Percentiles rank a stretch among this genome's conserved stretches.
Evolutionary conservation across 805 yeast genomes (phyloP).

Genomic region (Candida insectorum): DNA sequence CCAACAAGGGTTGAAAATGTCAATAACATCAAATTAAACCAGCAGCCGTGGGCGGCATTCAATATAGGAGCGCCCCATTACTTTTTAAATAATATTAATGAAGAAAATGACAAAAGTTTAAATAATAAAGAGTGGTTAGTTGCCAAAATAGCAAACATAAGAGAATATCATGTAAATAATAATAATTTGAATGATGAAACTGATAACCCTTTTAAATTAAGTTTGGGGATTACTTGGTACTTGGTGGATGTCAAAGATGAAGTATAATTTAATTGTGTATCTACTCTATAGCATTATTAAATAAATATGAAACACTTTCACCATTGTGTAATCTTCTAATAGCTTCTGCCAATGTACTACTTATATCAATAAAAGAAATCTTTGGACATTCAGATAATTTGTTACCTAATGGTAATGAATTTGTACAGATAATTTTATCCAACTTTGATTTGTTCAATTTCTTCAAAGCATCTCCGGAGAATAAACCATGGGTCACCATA

Average conservation of each 20-base stretch:
- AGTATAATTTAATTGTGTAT: background rate
- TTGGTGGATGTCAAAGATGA: slow-evolving; percentile 49
- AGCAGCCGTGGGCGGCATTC: slow-evolving; percentile 90
- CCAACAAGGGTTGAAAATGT: slow-evolving; percentile 60
- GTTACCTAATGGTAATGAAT: slow-evolving; percentile 74
- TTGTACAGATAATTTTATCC: slow-evolving; percentile 72
- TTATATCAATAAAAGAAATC: slow-evolving; percentile 66
- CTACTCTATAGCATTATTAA: slow-evolving; percentile 58
- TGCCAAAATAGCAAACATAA: slow-evolving; percentile 61
- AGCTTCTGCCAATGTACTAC: slow-evolving; percentile 75
- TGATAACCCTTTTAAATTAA: slow-evolving; percentile 64
- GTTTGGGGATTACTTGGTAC: slow-evolving; percentile 63
- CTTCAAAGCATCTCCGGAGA: slow-evolving; percentile 70
- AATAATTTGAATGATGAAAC: slow-evolving; percentile 27
- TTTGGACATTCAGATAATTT: slow-evolving; percentile 56
- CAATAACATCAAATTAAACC: slow-evolving; percentile 9
- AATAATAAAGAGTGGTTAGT: slow-evolving; percentile 75
- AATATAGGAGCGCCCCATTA: slow-evolving; percentile 86
- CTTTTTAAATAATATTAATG: slow-evolving; percentile 49
- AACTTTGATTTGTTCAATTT: slow-evolving; percentile 68
- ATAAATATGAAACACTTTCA: slow-evolving; percentile 77
- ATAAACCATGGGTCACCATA: slow-evolving; percentile 78
- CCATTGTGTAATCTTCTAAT: slow-evolving; percentile 84
- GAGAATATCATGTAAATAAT: slow-evolving; percentile 49
- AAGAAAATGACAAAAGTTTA: slow-evolving; percentile 19